Evolutionary conservation across 805 yeast species (phyloP).

Genomic region (Tetrapisispora nanseiensis): DNA sequence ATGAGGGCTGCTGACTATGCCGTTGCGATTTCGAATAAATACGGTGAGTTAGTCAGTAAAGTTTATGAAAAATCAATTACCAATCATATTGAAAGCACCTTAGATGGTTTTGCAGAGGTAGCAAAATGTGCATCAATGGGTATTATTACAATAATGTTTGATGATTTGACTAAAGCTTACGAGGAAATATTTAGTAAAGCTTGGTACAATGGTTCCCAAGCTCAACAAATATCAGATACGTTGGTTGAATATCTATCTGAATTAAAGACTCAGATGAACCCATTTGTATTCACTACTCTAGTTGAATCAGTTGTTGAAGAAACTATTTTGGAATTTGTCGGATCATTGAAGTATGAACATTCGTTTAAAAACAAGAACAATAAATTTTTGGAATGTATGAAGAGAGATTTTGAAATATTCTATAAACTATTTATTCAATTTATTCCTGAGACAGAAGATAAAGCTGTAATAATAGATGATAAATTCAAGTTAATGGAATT

Average conservation of each 20-base stretch:
- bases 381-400: conserved; percentile 41
- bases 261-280: conserved; percentile 42
- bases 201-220: conserved; percentile 57
- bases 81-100: conserved; percentile 47
- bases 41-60: conserved; percentile 56
- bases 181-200: conserved; percentile 50
- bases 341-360: conserved; percentile 36
- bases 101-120: conserved; percentile 70
- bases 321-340: conserved; percentile 40
- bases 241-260: conserved; percentile 67
- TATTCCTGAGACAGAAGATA: conserved; percentile 29
- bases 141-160: conserved; percentile 51
- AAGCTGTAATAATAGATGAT: conserved; percentile 33
- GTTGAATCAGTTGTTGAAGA: conserved; percentile 46
- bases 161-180: conserved; percentile 58
- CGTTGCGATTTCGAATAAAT: conserved; percentile 59
- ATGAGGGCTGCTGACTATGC: conserved; percentile 58
- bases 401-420: conserved; percentile 50
- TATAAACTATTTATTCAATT: conserved; percentile 43
- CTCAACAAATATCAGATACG: conserved; percentile 59
- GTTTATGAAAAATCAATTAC: conserved; percentile 53
- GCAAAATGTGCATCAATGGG: conserved; percentile 55
- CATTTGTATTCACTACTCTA: conserved; percentile 44
- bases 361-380: conserved; percentile 35
- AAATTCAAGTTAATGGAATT: conserved; percentile 53